Evolutionary conservation across 2,329 filamentous ascomycete species (phyloP).

Genomic region (Arthrobotrys musiformis): DNA sequence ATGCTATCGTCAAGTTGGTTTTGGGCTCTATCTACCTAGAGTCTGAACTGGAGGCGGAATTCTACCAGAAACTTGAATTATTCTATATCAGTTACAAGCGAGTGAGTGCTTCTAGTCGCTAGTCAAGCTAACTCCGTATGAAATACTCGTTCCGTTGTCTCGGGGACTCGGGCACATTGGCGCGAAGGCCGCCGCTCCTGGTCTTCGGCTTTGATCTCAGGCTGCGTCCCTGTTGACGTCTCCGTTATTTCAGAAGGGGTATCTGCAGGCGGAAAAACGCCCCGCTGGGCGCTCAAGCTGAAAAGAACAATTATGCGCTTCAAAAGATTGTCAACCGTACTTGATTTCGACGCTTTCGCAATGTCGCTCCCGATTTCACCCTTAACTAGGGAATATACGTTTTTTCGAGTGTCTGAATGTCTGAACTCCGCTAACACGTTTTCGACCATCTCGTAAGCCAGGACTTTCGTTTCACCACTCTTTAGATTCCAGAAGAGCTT

Average conservation of each 20-base stretch:
- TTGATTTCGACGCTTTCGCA: background rate
- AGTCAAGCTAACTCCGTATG: too few species aligned
- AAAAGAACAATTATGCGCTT: background rate
- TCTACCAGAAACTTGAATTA: too few species aligned
- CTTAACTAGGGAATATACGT: background rate
- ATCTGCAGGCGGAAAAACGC: background rate
- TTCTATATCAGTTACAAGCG: too few species aligned
- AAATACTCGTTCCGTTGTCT: too few species aligned
- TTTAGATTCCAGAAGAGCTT: slow-evolving; percentile 2
- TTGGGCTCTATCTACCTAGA: too few species aligned
- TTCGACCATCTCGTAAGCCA: background rate
- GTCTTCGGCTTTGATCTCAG: too few species aligned
- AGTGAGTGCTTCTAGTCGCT: too few species aligned
- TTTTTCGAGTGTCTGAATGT: background rate
- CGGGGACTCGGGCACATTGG: too few species aligned
- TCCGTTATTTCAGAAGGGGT: background rate
- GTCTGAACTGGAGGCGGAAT: too few species aligned
- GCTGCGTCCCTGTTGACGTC: too few species aligned
- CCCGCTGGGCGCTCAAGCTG: background rate
- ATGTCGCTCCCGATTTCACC: background rate
- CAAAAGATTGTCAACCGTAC: background rate
- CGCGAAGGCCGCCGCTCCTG: too few species aligned
- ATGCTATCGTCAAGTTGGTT: too few species aligned
- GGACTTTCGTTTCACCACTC: background rate
- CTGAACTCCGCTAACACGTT: background rate